Base-by-base conservation (phyloP, 2,329 filamentous ascomycete species). In the Fusarium nisikadoi region DNA sequence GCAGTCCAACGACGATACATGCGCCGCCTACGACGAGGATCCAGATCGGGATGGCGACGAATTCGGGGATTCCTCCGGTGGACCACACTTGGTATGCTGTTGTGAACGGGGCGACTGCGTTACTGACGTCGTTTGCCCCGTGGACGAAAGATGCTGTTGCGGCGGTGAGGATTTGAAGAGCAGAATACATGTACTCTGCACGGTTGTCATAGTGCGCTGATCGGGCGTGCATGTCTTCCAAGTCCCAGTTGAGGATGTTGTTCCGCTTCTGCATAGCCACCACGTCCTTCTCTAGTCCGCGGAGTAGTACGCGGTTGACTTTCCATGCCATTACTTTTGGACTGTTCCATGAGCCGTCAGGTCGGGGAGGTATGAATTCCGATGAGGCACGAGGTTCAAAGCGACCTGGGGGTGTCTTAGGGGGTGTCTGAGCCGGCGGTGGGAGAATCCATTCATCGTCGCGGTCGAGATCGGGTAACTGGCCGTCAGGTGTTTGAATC, bases 111-210 rank as follows among this genome's bases (percentile, higher is more conserved):
- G 89, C 89, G 62, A 90, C 86, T 36, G 89, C 88, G 76, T 86
- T 92, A 74, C 87, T 84, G 23, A 92, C 87, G 71, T 92, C 90
- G 80, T 92, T 92, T 72, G 89, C 89, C n/a, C 90, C 90, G 80
- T 92, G 90, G 4, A 87, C 87, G 69, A 92, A 91, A 8, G 89
- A 90, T 6, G 89, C 89, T 23, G 89, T 89, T 74, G 87, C 86
- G 13, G 90, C 89, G 9, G 89, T 89, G 79, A 89, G 83, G 72
- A 90, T 79, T 74, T 90, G 88, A 27, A 89, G 83, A 78, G 89
- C 90, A 10, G 86, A 88, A 80, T 88, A 91, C 63, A 88, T 83
- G 81, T 88, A 88, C 79, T 91, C 89, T 75, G 86, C 84, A 70
- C 87, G 86, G 80, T 91, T 91, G 77, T 90, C 85, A 78, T 87